Evolutionary conservation across 2,329 filamentous ascomycete species (phyloP), one percentile per base, ranked within the genome.

Genomic region (Cercospora janseana): DNA sequence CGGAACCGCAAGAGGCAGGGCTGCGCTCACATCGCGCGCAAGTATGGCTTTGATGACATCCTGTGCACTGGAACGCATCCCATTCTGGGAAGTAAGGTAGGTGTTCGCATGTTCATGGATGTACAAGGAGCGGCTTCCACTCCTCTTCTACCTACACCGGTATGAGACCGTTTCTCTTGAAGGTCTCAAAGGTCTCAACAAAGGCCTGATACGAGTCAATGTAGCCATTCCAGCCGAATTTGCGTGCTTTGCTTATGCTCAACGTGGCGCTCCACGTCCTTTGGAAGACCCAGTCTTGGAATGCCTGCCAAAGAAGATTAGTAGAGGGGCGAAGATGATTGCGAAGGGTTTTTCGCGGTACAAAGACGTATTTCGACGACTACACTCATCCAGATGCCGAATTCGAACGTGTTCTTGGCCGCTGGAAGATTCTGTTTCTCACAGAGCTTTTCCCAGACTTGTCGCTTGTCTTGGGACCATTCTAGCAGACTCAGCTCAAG

Each of bases 311-410:
- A n/a, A n/a, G n/a, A n/a, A n/a, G n/a, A n/a, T n/a, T n/a, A n/a
- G n/a, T n/a, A n/a, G n/a, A n/a, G n/a, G n/a, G n/a, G n/a, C n/a
- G n/a, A n/a, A n/a, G n/a, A n/a, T n/a, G n/a, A n/a, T n/a, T n/a
- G n/a, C n/a, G n/a, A n/a, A n/a, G n/a, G n/a, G n/a, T n/a, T n/a
- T n/a, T n/a, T n/a, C n/a, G n/a, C n/a, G n/a, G n/a, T n/a, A n/a
- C n/a, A n/a, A n/a, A n/a, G n/a, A n/a, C n/a, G n/a, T n/a, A n/a
- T n/a, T n/a, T n/a, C n/a, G n/a, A n/a, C n/a, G n/a, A n/a, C n/a
- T n/a, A n/a, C n/a, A n/a, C n/a, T n/a, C n/a, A n/a, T n/a, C 73
- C 73, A 77, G 0, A 74, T 76, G 2, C 72, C 73, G 49, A 72
- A 70, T 6, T 72, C 70, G 52, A 71, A 74, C 0, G 63, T 67